Percentiles rank a stretch among this genome's conserved stretches.
Evolutionary conservation across 1,284 basidiomycete species (phyloP).

Genomic region (Pulchroboletus neoregius): DNA sequence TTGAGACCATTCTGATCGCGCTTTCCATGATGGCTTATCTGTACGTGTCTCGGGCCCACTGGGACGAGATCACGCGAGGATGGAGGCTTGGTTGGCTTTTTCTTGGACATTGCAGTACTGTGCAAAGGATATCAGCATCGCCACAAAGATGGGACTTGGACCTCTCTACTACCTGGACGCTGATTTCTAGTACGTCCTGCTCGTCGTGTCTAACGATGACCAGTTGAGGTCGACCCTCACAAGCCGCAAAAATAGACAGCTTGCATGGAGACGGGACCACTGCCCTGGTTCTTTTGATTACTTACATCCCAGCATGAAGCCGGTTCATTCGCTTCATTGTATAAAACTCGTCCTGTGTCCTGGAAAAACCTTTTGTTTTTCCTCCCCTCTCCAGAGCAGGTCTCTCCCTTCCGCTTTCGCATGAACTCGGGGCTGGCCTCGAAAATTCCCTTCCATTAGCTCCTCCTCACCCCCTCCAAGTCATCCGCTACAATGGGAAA

Average conservation of each 20-base stretch:
- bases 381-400: too few species aligned
- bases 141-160: too few species aligned
- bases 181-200: too few species aligned
- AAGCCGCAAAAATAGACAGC: background rate
- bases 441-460: background rate
- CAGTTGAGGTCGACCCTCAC: background rate
- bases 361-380: too few species aligned
- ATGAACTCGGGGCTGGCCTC: constrained; percentile 15
- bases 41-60: constrained; percentile 51
- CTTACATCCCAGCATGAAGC: background rate
- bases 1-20: constrained; percentile 48
- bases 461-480: background rate
- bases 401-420: background rate
- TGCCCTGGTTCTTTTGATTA: background rate
- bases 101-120: constrained; percentile 30
- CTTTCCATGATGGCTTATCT: constrained; percentile 37
- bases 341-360: background rate
- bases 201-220: too few species aligned
- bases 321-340: background rate
- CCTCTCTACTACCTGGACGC: too few species aligned
- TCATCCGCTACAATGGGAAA: constrained; percentile 60
- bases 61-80: constrained; percentile 44
- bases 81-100: constrained; percentile 22
- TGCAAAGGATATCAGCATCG: background rate
- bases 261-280: background rate